These are phyloP conservation scores for Hypoxylon sp. DNA, from an alignment of 2,329 filamentous ascomycete species.

Conservation along the genomic window DNA sequence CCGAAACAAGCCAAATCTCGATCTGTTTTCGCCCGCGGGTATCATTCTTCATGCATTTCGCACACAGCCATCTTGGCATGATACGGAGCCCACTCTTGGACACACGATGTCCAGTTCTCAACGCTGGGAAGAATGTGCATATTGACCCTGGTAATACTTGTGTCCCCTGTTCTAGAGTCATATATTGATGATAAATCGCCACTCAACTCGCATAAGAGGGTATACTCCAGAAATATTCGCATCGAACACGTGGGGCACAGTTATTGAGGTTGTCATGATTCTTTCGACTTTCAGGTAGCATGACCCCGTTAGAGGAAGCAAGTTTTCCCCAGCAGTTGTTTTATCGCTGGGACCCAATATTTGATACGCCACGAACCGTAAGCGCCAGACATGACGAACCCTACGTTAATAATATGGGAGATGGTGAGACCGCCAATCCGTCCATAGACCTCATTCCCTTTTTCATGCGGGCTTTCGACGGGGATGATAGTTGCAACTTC, in stretches of 20 bases:
- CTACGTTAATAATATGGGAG: background rate
- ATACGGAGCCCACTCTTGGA: background rate
- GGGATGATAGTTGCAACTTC: slow-evolving; percentile 11
- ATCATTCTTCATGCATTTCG: background rate
- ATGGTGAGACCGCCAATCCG: background rate
- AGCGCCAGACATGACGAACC: slow-evolving; percentile 8
- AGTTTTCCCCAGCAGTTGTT: slow-evolving; percentile 3
- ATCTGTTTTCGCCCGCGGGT: background rate
- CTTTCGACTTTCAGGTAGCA: background rate
- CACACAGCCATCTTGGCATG: background rate
- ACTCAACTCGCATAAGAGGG: background rate
- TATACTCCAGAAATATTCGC: background rate
- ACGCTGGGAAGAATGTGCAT: background rate
- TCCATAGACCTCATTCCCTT: background rate
- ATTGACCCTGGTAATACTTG: background rate
- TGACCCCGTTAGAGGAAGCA: slow-evolving; percentile 7
- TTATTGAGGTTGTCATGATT: background rate
- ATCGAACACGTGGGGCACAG: background rate
- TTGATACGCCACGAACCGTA: slow-evolving; percentile 10
- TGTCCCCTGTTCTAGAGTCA: background rate
- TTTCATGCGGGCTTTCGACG: slow-evolving; percentile 21
- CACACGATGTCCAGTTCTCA: background rate
- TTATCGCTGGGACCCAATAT: slow-evolving; percentile 22
- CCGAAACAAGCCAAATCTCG: background rate
- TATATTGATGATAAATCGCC: background rate